These are phyloP conservation scores for Cyathus striatus DNA, from an alignment of 768 basidiomycete genomes.

Conservation along the genomic window DNA sequence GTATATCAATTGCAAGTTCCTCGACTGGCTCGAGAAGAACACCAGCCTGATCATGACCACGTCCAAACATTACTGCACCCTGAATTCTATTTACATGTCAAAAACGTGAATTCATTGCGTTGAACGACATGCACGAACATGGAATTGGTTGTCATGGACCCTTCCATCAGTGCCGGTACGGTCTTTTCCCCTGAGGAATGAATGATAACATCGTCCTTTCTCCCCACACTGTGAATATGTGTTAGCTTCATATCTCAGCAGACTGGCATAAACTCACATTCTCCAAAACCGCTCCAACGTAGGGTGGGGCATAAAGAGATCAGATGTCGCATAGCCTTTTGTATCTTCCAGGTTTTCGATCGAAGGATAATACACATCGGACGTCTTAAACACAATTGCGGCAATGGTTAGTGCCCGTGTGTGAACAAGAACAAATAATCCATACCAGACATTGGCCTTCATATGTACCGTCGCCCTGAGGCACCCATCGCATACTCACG, in stretches of 20 bases:
- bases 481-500: constrained; percentile 24
- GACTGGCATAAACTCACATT: no score
- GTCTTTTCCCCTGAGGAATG: constrained; percentile 32
- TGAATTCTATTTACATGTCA: neutral
- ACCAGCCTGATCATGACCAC: constrained; percentile 23
- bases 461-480: constrained; percentile 29
- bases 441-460: constrained; percentile 33
- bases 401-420: neutral
- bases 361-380: constrained; percentile 23
- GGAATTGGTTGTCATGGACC: constrained; percentile 14
- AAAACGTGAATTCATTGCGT: neutral
- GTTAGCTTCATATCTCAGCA: no score
- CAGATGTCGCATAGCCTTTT: constrained; percentile 37
- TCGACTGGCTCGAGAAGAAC: constrained; percentile 22
- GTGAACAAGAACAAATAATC: neutral
- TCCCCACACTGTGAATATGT: constrained; percentile 19
- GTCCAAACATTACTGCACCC: constrained; percentile 32
- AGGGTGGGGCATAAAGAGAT: constrained; percentile 39
- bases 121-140: constrained; percentile 10
- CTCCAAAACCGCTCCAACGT: constrained; percentile 36
- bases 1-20: constrained; percentile 20
- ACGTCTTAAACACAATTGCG: constrained; percentile 17
- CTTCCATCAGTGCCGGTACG: constrained; percentile 28
- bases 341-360: constrained; percentile 31
- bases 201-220: constrained; percentile 33